These are phyloP conservation scores for Pythium periplocum DNA, from an alignment of 352 stramenopile species.

Conservation along the genomic window DNA sequence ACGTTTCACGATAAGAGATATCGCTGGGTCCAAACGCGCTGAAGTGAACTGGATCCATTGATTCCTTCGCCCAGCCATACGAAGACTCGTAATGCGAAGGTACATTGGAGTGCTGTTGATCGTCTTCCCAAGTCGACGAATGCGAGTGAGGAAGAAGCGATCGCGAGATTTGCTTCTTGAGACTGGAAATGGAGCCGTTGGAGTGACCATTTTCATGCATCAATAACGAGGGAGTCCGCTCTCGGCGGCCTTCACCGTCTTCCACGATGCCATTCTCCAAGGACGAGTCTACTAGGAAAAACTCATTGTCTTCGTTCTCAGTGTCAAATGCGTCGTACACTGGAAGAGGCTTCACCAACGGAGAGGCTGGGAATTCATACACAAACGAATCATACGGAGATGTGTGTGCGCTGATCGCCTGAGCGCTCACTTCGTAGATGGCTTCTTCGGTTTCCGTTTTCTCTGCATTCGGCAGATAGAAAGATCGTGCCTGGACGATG, in stretches of 20 bases:
- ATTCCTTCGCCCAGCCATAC: conserved; percentile 11
- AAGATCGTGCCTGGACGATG: too few species aligned
- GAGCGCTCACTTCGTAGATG: conserved; percentile 1
- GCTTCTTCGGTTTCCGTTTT: not conserved
- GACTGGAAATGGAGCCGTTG: conserved; percentile 10
- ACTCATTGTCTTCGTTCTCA: not conserved
- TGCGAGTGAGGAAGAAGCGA: conserved; percentile 26
- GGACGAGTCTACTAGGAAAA: conserved; percentile 5
- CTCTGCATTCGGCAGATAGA: too few species aligned
- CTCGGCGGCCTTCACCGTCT: conserved; percentile 6
- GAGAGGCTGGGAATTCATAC: conserved; percentile 13
- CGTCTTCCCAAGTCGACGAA: not conserved
- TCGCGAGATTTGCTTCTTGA: conserved; percentile 29
- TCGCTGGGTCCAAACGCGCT: conserved; percentile 51
- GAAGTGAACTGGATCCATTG: conserved; percentile 40
- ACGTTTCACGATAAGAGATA: conserved; percentile 32
- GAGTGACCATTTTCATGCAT: conserved; percentile 18
- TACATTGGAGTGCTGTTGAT: too few species aligned
- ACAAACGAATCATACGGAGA: conserved; percentile 12
- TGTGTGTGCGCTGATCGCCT: conserved; percentile 4
- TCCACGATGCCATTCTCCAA: conserved; percentile 4
- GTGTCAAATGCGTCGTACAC: conserved; percentile 17
- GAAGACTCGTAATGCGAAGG: too few species aligned
- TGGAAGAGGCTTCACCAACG: conserved; percentile 2
- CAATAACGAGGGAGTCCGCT: conserved; percentile 6